phyloP scores from a whole-genome alignment of 257 asterid species.

The Nyctanthes arbortristis region DNA sequence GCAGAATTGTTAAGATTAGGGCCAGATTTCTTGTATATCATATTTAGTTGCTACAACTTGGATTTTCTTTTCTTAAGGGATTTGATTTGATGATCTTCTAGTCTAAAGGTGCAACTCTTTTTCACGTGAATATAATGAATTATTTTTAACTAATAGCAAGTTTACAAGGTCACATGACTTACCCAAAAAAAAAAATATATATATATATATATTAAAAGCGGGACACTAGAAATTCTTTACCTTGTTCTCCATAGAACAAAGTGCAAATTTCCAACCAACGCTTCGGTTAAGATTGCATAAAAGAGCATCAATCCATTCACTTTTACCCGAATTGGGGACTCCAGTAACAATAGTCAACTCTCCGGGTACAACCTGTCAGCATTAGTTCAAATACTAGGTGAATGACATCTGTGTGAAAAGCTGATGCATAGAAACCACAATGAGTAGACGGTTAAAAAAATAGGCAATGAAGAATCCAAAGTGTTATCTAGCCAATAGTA shows the following conservation, averaged over 20 bases:
- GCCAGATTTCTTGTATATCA: background rate
- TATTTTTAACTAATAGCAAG: background rate
- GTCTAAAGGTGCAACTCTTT: background rate
- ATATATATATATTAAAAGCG: too few species aligned
- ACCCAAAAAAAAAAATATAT: too few species aligned
- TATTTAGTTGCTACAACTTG: background rate
- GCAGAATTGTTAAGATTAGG: background rate
- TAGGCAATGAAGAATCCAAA: background rate
- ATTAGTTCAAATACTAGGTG: conserved; percentile 10
- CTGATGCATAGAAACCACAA: conserved; percentile 1
- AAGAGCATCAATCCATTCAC: conserved; percentile 99
- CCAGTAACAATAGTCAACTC: conserved; percentile 95
- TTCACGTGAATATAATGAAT: background rate
- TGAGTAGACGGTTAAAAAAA: background rate
- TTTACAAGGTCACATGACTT: background rate
- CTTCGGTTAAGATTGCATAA: conserved; percentile 82
- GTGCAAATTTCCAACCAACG: conserved; percentile 93
- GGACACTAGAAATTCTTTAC: conserved; percentile 34
- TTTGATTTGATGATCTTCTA: background rate
- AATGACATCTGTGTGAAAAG: background rate
- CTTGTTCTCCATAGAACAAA: conserved; percentile 98
- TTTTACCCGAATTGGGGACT: conserved; percentile 98
- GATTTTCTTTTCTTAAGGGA: background rate
- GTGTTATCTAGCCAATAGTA: too few species aligned
- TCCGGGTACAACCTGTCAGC: conserved; percentile 88